Base-by-base conservation (phyloP, 306 rosid genomes). In the Glycyrrhiza uralensis region DNA sequence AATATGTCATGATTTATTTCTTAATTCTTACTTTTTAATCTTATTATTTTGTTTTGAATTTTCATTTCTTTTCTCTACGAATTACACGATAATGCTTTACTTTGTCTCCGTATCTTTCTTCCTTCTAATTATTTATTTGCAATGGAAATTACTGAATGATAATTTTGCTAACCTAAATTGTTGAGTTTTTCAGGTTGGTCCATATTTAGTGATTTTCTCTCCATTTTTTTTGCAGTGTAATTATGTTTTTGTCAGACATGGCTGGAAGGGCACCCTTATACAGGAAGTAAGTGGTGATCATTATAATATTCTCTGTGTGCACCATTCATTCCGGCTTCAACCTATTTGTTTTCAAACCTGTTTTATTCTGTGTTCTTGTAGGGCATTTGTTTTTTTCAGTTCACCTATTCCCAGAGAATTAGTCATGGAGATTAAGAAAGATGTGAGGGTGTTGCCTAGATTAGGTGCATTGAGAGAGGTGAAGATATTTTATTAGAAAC, bases 301-400 rank as follows among this genome's bases (percentile, higher is more conserved):
- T 77, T 81, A 44, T 68, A 71, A 55, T 44, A 33, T 78, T 35
- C 28, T 55, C 13, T 66, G 30, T 10, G 11, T 36, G 32, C n/a
- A n/a, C 7, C 33, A 66, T 63, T 73, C 61, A 23, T 76, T 15
- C 54, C 29, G 57, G 23, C 62, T 55, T 66, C 67, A 66, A 56
- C 32, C 15, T 62, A 7, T 45, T 57, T 77, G 56, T 46, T 70
- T 70, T 77, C 24, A 66, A 66, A 50, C 54, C 66, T 44, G 33
- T 24, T 58, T 42, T 75, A 50, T 56, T 69, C 66, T 72, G 49
- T 76, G 69, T 82, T 73, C 50, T 74, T 90, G 86, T 70, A 94
- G 97, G 92, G 96, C 97, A 51, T 91, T 94, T 86, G 91, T 94
- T 76, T 94, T 94, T 91, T 91, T 94, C 82, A 91, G 97, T 77